Evolutionary conservation across 2,329 filamentous ascomycete genomes (phyloP).

Genomic region (Hymenoscyphus albidus): DNA sequence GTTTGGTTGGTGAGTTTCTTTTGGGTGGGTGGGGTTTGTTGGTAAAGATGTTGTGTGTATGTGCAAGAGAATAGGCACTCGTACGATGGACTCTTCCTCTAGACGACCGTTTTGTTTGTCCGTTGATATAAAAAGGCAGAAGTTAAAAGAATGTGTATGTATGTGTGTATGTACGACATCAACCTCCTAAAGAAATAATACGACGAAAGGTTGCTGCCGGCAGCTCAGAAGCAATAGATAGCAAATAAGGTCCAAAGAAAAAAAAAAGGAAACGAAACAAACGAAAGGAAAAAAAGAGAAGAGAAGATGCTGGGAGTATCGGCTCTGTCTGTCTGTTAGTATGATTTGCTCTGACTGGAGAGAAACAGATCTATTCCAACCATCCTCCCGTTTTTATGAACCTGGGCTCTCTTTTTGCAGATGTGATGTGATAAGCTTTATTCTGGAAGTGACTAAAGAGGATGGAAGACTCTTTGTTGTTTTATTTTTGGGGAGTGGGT

Average conservation of each 20-base stretch:
- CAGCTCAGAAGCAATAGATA: not conserved
- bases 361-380: conserved; percentile 2
- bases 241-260: not conserved
- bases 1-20: not conserved
- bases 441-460: not conserved
- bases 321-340: not conserved
- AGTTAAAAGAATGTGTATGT: not conserved
- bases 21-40: conserved; percentile 7
- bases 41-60: not conserved
- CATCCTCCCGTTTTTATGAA: conserved; percentile 13
- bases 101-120: too few species aligned
- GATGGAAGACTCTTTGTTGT: not conserved
- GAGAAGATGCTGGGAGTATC: conserved; percentile 9
- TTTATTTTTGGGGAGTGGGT: not conserved
- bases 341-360: conserved; percentile 6
- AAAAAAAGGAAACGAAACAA: conserved; percentile 7
- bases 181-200: not conserved
- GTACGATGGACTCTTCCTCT: too few species aligned
- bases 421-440: not conserved
- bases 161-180: not conserved
- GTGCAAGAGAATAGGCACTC: too few species aligned
- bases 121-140: not conserved
- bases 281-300: conserved; percentile 14
- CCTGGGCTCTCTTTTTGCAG: conserved; percentile 9
- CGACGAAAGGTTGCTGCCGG: not conserved